These are phyloP conservation scores for Microdochium bolleyi DNA, from an alignment of 2,329 filamentous ascomycete genomes.

Conservation along the genomic window DNA sequence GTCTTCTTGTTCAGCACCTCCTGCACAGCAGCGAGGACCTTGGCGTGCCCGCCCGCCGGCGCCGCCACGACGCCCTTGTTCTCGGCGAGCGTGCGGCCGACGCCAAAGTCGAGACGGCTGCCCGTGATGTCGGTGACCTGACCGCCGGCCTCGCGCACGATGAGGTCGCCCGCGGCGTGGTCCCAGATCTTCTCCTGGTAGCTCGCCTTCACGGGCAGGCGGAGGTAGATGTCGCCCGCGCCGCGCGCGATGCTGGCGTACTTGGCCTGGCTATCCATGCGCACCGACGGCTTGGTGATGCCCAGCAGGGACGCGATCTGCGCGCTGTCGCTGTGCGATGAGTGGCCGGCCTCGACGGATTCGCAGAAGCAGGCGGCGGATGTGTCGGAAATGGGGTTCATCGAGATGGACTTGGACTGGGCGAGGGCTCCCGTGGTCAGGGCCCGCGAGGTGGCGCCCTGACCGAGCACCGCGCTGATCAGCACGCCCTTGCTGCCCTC, in stretches of 20 bases:
- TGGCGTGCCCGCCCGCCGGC: conserved; percentile 63
- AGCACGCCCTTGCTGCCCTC: conserved; percentile 70
- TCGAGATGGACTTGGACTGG: conserved; percentile 57
- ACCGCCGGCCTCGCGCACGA: conserved; percentile 90
- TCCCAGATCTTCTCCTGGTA: conserved; percentile 99
- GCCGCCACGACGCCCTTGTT: conserved; percentile 96
- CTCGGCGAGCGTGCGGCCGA: conserved; percentile 74
- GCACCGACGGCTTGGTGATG: conserved; percentile 81
- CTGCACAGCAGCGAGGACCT: conserved; percentile 76
- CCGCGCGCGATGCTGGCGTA: conserved; percentile 93
- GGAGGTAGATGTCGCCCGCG: conserved; percentile 88
- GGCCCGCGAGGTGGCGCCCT: conserved; percentile 74
- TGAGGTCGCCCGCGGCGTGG: conserved; percentile 88
- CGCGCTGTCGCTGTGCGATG: conserved; percentile 79
- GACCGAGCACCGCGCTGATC: conserved; percentile 73
- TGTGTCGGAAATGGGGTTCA: conserved; percentile 71
- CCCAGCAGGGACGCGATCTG: conserved; percentile 77
- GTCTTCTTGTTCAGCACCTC: conserved; percentile 55
- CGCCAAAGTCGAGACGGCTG: conserved; percentile 76
- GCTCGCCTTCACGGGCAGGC: conserved; percentile 73
- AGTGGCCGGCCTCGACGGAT: conserved; percentile 89
- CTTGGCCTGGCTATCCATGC: conserved; percentile 97
- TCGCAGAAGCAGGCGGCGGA: conserved; percentile 88
- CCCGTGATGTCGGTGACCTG: conserved; percentile 85
- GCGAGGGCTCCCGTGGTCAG: conserved; percentile 50